Evolutionary conservation across 2,329 filamentous ascomycete species (phyloP).

Genomic region (Fusarium sp.): DNA sequence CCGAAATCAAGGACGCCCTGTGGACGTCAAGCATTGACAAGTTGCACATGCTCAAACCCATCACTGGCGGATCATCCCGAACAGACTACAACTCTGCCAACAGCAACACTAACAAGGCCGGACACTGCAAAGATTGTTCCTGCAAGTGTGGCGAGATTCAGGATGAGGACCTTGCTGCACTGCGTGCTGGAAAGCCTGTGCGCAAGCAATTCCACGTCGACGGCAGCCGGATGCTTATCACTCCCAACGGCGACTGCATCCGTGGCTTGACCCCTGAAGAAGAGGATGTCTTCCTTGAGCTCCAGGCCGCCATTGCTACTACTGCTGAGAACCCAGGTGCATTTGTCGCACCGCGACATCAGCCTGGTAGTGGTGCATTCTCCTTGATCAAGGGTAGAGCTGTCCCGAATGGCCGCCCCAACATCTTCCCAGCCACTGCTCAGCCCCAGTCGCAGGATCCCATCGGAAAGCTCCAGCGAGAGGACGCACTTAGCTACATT

Average conservation of each 20-base stretch:
- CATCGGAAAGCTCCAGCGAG: slow-evolving; percentile 75
- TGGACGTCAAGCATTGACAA: slow-evolving; percentile 55
- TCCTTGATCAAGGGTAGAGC: slow-evolving; percentile 76
- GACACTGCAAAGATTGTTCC: slow-evolving; percentile 55
- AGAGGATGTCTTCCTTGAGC: slow-evolving; percentile 78
- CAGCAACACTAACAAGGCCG: slow-evolving; percentile 42
- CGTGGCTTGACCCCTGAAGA: slow-evolving; percentile 79
- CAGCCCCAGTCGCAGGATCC: slow-evolving; percentile 69
- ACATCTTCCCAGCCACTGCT: slow-evolving; percentile 70
- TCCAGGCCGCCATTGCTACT: slow-evolving; percentile 73
- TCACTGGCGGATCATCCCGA: slow-evolving; percentile 51
- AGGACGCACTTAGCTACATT: slow-evolving; percentile 78
- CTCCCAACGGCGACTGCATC: slow-evolving; percentile 83
- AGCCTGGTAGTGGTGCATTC: slow-evolving; percentile 69
- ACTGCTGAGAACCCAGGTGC: slow-evolving; percentile 68
- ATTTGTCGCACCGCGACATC: slow-evolving; percentile 71
- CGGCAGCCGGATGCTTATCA: slow-evolving; percentile 79
- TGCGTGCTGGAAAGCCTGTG: slow-evolving; percentile 72
- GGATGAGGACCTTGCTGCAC: slow-evolving; percentile 67
- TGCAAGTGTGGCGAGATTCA: slow-evolving; percentile 60
- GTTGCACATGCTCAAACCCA: slow-evolving; percentile 57
- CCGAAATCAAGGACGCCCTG: slow-evolving; percentile 53
- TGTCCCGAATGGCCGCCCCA: slow-evolving; percentile 74
- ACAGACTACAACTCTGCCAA: slow-evolving; percentile 45
- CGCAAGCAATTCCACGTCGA: slow-evolving; percentile 72